A percentile compares a stretch with the other conserved stretches of the same genome.
Conservation (phyloP, 345 rosid species). For the Dipteronia dyeriana region DNA sequence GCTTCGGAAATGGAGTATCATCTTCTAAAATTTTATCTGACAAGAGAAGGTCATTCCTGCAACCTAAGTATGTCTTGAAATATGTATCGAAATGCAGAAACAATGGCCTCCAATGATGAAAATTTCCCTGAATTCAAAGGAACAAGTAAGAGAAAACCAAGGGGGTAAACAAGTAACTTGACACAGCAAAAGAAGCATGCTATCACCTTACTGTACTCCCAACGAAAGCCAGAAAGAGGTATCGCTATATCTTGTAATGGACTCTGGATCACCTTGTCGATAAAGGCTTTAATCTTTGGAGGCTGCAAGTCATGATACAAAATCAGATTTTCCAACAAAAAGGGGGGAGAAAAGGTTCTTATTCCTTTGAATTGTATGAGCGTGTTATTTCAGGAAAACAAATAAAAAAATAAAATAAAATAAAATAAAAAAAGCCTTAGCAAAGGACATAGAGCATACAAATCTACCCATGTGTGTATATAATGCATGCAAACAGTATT, state of each 20-base stretch:
- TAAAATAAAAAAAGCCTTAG: not conserved
- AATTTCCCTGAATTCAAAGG: conserved; percentile 70
- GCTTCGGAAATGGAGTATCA: conserved; percentile 74
- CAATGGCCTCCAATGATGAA: conserved; percentile 96
- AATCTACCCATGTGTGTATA: not conserved
- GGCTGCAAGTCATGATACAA: conserved; percentile 55
- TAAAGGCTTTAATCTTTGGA: conserved; percentile 78
- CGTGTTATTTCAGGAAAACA: not conserved
- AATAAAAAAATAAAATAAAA: too few species aligned
- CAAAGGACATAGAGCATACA: not conserved
- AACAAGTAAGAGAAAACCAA: conserved; percentile 26
- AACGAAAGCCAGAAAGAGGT: conserved; percentile 92
- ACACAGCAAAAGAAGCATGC: conserved; percentile 1
- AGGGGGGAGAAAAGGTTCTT: not conserved
- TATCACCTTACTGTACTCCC: conserved; percentile 89
- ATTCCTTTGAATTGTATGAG: not conserved
- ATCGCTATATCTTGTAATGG: conserved; percentile 95
- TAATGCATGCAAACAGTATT: not conserved
- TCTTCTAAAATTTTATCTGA: conserved; percentile 73
- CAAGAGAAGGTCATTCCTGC: conserved; percentile 80
- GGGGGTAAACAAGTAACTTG: not conserved
- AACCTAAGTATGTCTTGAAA: conserved; percentile 75
- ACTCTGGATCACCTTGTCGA: conserved; percentile 95
- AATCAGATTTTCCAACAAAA: conserved; percentile 14
- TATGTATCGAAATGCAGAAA: conserved; percentile 92